Base-by-base conservation (phyloP, 768 basidiomycete species). In the Lentinula edodes region DNA sequence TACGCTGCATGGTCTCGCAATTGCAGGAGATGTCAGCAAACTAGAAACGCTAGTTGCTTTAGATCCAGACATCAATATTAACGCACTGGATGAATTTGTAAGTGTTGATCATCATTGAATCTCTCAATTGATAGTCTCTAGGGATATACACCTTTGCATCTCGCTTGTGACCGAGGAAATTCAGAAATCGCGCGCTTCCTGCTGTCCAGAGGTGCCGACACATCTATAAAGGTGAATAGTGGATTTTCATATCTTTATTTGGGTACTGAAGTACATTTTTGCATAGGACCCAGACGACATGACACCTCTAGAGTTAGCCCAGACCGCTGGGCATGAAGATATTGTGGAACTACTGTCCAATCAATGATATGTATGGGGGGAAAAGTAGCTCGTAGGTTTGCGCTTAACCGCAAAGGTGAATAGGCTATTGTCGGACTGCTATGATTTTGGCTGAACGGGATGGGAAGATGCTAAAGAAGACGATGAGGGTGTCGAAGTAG, bases 81-180 rank as follows among this genome's bases (percentile, higher is more conserved):
- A 95, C 71, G 76, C 73, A 41, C 70, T 73, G 41, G 92, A 95
- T 62, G 85, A 88, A 76, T 90, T 83, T 76, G 94, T 95, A 71
- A 72, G 88, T 74, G 48, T 34, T 13, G n/a, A 32, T 35, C 3
- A 15, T 50, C 16, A 50, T 16, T 34, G n/a, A 48, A 32, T 45
- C 13, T 42, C 42, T 59, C 54, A 59, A 48, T 58, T 62, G 61
- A 57, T 34, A 20, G 7, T 18, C 34, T 51, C 12, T 60, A 97
- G 95, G 94, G 92, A 39, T 94, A 93, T 70, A 91, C 93, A 0
- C 81, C 94, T 7, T 73, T 97, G 18, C 95, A 97, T 67, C 78
- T 95, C 0, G 94, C 95, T 5, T 84, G 87, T 32, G 95, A 97
- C 71, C 78, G 94, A 68, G 95, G 95, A 1, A 80, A 86, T 66